Percentiles rank a stretch among this genome's conserved stretches.
Conservation (phyloP, 2,329 filamentous ascomycete species). For the Sclerotiophoma versabilis region DNA sequence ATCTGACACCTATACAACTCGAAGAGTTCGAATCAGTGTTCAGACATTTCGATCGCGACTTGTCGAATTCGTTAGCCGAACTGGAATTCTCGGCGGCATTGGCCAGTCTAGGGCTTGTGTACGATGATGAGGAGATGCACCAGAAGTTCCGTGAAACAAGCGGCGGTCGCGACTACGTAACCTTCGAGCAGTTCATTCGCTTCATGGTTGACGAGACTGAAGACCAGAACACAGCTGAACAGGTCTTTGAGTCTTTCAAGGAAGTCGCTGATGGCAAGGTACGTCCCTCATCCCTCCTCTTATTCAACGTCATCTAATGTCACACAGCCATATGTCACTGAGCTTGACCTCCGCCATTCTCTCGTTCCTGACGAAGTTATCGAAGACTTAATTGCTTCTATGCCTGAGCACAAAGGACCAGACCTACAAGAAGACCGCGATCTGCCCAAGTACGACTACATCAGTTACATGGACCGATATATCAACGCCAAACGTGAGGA, state of each 20-base stretch:
- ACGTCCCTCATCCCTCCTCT: conserved; percentile 31
- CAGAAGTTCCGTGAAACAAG: conserved; percentile 91
- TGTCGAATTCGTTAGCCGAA: conserved; percentile 87
- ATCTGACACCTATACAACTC: conserved; percentile 95
- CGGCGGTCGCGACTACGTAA: conserved; percentile 78
- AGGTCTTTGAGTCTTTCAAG: conserved; percentile 96
- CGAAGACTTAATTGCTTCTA: conserved; percentile 85
- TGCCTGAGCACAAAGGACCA: conserved; percentile 83
- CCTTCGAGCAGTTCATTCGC: conserved; percentile 97
- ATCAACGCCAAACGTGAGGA: conserved; percentile 43
- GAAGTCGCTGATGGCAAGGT: conserved; percentile 97
- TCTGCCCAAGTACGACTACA: conserved; percentile 91
- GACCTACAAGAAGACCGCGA: conserved; percentile 86
- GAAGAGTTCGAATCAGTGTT: conserved; percentile 99
- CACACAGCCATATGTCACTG: conserved; percentile 84
- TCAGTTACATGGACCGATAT: conserved; percentile 90
- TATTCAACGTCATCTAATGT: conserved; percentile 15
- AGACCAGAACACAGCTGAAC: conserved; percentile 97
- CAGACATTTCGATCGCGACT: conserved; percentile 94
- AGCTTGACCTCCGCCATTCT: conserved; percentile 93
- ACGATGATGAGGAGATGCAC: conserved; percentile 98
- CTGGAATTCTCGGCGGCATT: conserved; percentile 95
- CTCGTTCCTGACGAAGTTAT: conserved; percentile 97
- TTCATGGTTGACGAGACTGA: conserved; percentile 99
- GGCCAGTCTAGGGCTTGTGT: conserved; percentile 93